These are phyloP conservation scores for Colletotrichum higginsianum DNA, from an alignment of 2,329 filamentous ascomycete genomes.

Conservation along the genomic window DNA sequence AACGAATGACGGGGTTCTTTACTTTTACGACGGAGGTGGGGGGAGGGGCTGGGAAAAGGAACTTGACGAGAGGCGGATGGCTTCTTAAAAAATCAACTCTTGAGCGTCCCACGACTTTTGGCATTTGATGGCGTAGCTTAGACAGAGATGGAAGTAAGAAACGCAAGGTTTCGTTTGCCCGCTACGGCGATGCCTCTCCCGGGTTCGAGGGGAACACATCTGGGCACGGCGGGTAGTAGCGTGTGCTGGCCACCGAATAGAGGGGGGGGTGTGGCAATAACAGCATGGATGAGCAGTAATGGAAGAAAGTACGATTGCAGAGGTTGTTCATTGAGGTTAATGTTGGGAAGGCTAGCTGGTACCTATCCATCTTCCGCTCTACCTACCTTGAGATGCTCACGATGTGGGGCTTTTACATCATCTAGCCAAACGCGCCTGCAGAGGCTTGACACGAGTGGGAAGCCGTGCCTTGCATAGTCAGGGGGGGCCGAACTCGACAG, in stretches of 20 bases:
- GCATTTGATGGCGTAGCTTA: slow-evolving; percentile 41
- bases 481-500: no score
- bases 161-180: slow-evolving; percentile 14
- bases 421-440: neutral
- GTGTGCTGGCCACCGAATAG: slow-evolving; percentile 28
- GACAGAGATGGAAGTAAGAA: slow-evolving; percentile 23
- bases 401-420: neutral
- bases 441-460: neutral
- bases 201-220: neutral
- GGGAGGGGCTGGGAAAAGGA: slow-evolving; percentile 22
- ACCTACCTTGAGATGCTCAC: neutral
- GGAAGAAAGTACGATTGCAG: slow-evolving; percentile 2
- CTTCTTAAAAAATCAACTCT: slow-evolving; percentile 20
- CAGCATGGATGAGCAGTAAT: slow-evolving; percentile 9
- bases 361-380: no score
- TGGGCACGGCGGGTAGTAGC: neutral
- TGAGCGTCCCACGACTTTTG: slow-evolving; percentile 38
- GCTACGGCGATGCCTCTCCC: neutral
- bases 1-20: slow-evolving; percentile 21
- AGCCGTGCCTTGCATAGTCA: neutral
- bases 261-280: neutral
- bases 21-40: slow-evolving; percentile 2
- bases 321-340: neutral
- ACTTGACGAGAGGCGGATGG: slow-evolving; percentile 34
- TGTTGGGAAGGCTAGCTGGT: neutral